Percentiles rank a stretch among this genome's conserved stretches.
Evolutionary conservation across 208 protist genomes (phyloP).

Genomic region (Balamuthia mandrillaris): DNA sequence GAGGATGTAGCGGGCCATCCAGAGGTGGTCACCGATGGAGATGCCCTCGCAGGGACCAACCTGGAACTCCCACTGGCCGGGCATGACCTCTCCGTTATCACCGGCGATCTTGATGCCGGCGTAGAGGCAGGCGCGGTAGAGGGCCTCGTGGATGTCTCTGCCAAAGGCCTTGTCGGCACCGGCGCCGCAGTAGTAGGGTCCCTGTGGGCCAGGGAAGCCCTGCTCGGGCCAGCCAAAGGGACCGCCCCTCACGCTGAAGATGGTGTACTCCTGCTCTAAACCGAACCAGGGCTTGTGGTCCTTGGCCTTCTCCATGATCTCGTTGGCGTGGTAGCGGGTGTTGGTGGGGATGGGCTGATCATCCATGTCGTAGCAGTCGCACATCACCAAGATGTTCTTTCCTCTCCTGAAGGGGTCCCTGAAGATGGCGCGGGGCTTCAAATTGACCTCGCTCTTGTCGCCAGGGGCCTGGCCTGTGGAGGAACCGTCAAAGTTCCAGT

Average conservation of each 20-base stretch:
- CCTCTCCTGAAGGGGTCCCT: conserved; percentile 77
- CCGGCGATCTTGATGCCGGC: conserved; percentile 79
- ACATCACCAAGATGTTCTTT: conserved; percentile 77
- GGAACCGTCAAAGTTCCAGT: conserved; percentile 97
- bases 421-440: conserved; percentile 76
- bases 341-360: conserved; percentile 85
- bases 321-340: conserved; percentile 78
- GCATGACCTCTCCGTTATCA: conserved; percentile 94
- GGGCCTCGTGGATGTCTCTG: conserved; percentile 78
- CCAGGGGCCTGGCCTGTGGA: conserved; percentile 85
- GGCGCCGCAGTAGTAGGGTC: conserved; percentile 92
- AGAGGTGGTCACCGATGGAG: conserved; percentile 89
- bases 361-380: conserved; percentile 79
- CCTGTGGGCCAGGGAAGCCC: conserved; percentile 90
- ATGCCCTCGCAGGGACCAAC: conserved; percentile 85
- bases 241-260: conserved; percentile 64
- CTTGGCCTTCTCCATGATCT: conserved; percentile 77
- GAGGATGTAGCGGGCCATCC: conserved; percentile 86
- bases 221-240: conserved; percentile 80
- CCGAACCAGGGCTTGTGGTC: conserved; percentile 80
- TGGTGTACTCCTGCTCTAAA: conserved; percentile 84
- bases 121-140: conserved; percentile 75
- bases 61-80: conserved; percentile 96
- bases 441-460: conserved; percentile 83
- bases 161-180: conserved; percentile 81